phyloP scores from a whole-genome alignment of 1,139 yeast genomes.

The Scheffersomyces segobiensis region DNA sequence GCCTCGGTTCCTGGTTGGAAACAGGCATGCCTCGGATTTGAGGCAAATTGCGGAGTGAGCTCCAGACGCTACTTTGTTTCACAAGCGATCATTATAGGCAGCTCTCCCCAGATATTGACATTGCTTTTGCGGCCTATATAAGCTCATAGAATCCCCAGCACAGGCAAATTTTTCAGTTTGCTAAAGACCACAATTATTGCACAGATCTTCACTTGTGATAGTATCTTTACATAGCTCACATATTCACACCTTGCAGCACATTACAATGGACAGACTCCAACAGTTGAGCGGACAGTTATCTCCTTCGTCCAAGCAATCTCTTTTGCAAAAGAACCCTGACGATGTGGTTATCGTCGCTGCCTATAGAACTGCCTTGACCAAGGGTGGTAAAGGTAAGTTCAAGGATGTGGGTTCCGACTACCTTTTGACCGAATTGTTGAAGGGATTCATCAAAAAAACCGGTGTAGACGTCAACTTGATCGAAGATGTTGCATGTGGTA shows the following conservation, averaged over 20 bases:
- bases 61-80: not conserved
- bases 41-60: not conserved
- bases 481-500: slow-evolving; percentile 85
- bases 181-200: not conserved
- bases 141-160: not conserved
- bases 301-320: slow-evolving; percentile 45
- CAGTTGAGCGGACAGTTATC: slow-evolving; percentile 59
- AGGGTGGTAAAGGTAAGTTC: slow-evolving; percentile 81
- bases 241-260: slow-evolving; percentile 1
- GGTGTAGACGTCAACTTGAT: slow-evolving; percentile 65
- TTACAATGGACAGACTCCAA: slow-evolving; percentile 57
- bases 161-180: not conserved
- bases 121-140: not conserved
- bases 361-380: slow-evolving; percentile 85
- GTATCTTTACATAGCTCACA: slow-evolving; percentile 9
- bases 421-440: slow-evolving; percentile 62
- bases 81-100: not conserved
- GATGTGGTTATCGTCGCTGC: slow-evolving; percentile 89
- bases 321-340: slow-evolving; percentile 64
- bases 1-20: not conserved
- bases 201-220: not conserved
- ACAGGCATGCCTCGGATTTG: not conserved
- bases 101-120: not conserved
- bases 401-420: slow-evolving; percentile 78
- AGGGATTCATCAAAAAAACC: slow-evolving; percentile 59